A percentile compares a stretch with the other conserved stretches of the same genome.
Evolutionary conservation across 306 rosid species (phyloP).

Genomic region (Quercus variabilis): DNA sequence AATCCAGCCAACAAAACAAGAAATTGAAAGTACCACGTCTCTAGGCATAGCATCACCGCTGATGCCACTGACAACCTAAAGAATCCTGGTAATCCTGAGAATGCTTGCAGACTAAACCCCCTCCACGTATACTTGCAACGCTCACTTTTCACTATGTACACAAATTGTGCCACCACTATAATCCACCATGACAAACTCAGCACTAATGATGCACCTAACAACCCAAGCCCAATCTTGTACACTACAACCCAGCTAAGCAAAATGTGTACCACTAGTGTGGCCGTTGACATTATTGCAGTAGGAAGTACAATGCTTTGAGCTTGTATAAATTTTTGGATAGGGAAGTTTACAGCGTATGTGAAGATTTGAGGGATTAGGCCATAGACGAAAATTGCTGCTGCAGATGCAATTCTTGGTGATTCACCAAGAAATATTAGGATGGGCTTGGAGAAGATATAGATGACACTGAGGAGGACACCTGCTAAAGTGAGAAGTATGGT

Average conservation of each 20-base stretch:
- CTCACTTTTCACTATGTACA: constrained; percentile 59
- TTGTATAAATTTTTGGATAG: constrained; percentile 72
- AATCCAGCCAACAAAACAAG: constrained; percentile 72
- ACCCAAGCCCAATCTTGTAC: constrained; percentile 52
- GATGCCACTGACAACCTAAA: constrained; percentile 66
- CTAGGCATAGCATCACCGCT: constrained; percentile 73
- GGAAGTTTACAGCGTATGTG: constrained; percentile 68
- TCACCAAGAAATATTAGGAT: constrained; percentile 46
- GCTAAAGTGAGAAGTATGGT: constrained; percentile 39
- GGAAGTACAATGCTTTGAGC: constrained; percentile 77
- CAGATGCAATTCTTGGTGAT: constrained; percentile 47
- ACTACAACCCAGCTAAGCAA: constrained; percentile 53
- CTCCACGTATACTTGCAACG: constrained; percentile 57
- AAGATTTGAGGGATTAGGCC: constrained; percentile 81
- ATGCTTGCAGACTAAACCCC: constrained; percentile 48
- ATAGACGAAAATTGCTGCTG: constrained; percentile 52
- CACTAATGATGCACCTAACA: constrained; percentile 63
- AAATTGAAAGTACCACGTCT: constrained; percentile 76
- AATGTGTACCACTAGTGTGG: constrained; percentile 47
- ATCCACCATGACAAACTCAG: constrained; percentile 88
- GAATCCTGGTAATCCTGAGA: constrained; percentile 46
- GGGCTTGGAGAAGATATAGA: constrained; percentile 44
- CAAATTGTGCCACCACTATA: constrained; percentile 54
- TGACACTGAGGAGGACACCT: constrained; percentile 14
- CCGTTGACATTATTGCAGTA: constrained; percentile 59